phyloP scores from a whole-genome alignment of 352 stramenopile genomes.

The Blastocystis sp. region DNA sequence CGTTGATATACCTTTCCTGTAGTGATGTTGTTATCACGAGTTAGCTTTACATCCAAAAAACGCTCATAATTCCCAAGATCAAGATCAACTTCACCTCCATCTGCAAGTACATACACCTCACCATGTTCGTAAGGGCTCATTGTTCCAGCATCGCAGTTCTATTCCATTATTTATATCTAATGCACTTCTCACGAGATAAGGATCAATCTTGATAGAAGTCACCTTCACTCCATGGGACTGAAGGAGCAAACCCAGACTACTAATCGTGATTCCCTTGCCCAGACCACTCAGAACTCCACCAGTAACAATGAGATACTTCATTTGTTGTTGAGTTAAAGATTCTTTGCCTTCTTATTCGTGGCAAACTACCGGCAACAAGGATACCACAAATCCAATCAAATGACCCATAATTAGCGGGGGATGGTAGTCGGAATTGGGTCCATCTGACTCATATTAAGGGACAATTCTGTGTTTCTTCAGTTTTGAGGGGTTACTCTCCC shows the following conservation, averaged over 20 bases:
- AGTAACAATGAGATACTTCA: constrained; percentile 97
- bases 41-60: constrained; percentile 91
- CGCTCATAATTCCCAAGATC: constrained; percentile 98
- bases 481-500: not conserved
- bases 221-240: constrained; percentile 89
- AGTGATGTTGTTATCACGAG: constrained; percentile 96
- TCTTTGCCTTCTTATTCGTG: not conserved
- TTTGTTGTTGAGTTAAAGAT: constrained; percentile 70
- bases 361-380: not conserved
- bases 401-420: not conserved
- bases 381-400: not conserved
- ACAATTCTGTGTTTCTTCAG: not conserved
- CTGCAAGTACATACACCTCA: constrained; percentile 93
- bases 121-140: constrained; percentile 94
- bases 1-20: constrained; percentile 95
- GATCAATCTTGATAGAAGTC: constrained; percentile 97
- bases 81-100: constrained; percentile 92
- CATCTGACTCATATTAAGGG: not conserved
- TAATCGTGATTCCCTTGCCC: constrained; percentile 98
- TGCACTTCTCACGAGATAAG: constrained; percentile 81
- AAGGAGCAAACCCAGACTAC: constrained; percentile 92
- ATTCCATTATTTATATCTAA: not conserved
- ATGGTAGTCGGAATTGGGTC: not conserved
- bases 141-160: constrained; percentile 92
- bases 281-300: constrained; percentile 95